Base-by-base conservation (phyloP, 225 moss, liverwort and hornwort genomes). In the Physcomitrellopsis africana region DNA sequence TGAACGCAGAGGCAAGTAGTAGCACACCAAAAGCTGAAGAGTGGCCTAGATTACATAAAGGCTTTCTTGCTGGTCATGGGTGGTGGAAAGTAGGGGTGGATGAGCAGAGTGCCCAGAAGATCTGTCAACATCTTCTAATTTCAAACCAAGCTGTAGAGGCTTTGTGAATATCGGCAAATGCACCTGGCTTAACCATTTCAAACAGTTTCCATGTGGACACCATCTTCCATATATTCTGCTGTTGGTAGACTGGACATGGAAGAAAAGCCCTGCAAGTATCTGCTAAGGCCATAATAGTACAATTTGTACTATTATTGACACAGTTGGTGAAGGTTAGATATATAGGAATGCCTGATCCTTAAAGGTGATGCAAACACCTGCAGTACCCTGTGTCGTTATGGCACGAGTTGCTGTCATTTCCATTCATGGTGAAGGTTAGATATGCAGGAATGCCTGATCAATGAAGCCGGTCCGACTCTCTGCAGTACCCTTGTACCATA, bases 81-180 rank as follows among this genome's bases (percentile, higher is more conserved):
- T 77, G 77, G 77, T 69, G 77, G 77, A 77, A 53, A 62, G 69
- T 77, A 23, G 77, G 63, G 48, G 68, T 62, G 6, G 77, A 77
- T 63, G 77, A 77, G 20, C 41, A 77, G 59, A 69, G 69, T 24
- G 60, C 69, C 22, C 61, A 61, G 51, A 18, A 53, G 13, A 62
- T 54, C 12, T 77, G 69, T n/a, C 41, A 77, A 77, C 51, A 77
- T 32, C 68, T 69, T 52, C 41, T 76, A 46, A 60, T 51, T 53
- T 77, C 77, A 13, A 64, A 51, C 9, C 77, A 77, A 53, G 60
- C 37, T 32, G 8, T 69, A 8, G 27, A 60, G 42, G 52, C 63
- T 18, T 54, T 62, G 51, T 77, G 68, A 77, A 58, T 17, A 1
- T 55, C 54, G 19, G 19, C 1, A 55, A 55, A 55, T 55, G 3